Conservation (phyloP, 2,329 filamentous ascomycete species). For the Penicillium brasilianum region DNA sequence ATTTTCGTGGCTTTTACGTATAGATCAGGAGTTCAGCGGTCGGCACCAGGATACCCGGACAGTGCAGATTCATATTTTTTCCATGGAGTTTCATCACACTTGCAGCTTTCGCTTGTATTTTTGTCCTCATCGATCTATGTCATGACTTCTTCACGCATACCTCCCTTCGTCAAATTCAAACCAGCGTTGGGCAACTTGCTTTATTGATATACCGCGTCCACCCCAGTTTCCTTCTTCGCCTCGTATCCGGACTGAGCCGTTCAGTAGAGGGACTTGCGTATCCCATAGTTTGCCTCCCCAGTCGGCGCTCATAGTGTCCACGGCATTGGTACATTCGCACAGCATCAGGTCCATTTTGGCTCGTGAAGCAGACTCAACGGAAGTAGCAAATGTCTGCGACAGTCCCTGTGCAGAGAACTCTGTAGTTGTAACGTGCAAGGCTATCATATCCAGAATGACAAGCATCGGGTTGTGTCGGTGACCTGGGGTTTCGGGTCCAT, state of each 20-base stretch:
- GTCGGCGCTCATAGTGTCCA: slow-evolving; percentile 36
- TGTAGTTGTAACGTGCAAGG: slow-evolving; percentile 48
- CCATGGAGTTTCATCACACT: slow-evolving; percentile 29
- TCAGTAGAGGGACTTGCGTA: slow-evolving; percentile 66
- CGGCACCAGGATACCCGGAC: slow-evolving; percentile 48
- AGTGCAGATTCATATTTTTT: slow-evolving; percentile 33
- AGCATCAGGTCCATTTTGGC: slow-evolving; percentile 42
- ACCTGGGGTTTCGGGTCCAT: neutral
- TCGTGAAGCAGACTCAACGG: slow-evolving; percentile 44
- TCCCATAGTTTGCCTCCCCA: slow-evolving; percentile 47
- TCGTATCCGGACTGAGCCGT: slow-evolving; percentile 56
- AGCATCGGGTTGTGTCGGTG: slow-evolving; percentile 30
- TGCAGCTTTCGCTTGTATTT: slow-evolving; percentile 20
- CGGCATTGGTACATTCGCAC: slow-evolving; percentile 47
- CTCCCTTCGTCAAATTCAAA: slow-evolving; percentile 59
- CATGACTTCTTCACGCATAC: slow-evolving; percentile 16
- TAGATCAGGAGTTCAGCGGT: slow-evolving; percentile 42
- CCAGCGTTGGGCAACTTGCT: slow-evolving; percentile 67
- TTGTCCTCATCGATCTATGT: slow-evolving; percentile 18
- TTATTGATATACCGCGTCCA: slow-evolving; percentile 63
- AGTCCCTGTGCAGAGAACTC: slow-evolving; percentile 57
- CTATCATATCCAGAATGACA: slow-evolving; percentile 48
- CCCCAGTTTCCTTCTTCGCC: slow-evolving; percentile 60
- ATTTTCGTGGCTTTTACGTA: slow-evolving; percentile 34
- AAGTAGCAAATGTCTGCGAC: slow-evolving; percentile 50